Evolutionary conservation across 108 stramenopile species (phyloP).

Genomic region (Cyclostephanos invisitatus): DNA sequence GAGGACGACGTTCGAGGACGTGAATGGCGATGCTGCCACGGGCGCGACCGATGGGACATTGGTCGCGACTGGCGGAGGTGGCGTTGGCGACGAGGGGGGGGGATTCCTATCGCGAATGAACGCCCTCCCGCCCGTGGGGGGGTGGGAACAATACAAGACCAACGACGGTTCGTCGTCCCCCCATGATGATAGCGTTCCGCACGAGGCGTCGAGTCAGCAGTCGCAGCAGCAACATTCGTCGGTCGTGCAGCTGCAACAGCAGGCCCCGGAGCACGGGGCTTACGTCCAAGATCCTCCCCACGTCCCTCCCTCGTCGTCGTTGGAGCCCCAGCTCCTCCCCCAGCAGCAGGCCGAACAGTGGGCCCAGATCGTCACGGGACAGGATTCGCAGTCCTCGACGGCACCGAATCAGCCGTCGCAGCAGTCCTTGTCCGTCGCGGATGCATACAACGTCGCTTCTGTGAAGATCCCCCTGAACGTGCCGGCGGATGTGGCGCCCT

Average conservation of each 20-base stretch:
- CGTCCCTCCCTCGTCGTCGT: background rate
- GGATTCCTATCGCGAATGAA: constrained; percentile 3
- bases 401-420: background rate
- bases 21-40: background rate
- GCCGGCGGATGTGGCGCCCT: background rate
- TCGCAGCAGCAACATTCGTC: background rate
- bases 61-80: background rate
- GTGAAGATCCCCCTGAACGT: background rate
- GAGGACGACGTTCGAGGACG: background rate
- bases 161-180: background rate
- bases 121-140: background rate
- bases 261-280: too few species aligned
- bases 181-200: too few species aligned
- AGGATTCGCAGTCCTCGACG: background rate
- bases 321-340: background rate
- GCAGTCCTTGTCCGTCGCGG: too few species aligned
- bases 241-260: too few species aligned
- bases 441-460: background rate
- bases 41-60: too few species aligned
- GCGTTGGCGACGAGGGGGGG: background rate
- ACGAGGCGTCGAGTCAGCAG: background rate
- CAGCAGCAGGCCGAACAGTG: background rate
- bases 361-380: background rate
- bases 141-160: constrained; percentile 12
- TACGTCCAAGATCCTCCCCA: background rate